Base-by-base conservation (phyloP, 78 protist genomes). In the Goniomonas avonlea region DNA sequence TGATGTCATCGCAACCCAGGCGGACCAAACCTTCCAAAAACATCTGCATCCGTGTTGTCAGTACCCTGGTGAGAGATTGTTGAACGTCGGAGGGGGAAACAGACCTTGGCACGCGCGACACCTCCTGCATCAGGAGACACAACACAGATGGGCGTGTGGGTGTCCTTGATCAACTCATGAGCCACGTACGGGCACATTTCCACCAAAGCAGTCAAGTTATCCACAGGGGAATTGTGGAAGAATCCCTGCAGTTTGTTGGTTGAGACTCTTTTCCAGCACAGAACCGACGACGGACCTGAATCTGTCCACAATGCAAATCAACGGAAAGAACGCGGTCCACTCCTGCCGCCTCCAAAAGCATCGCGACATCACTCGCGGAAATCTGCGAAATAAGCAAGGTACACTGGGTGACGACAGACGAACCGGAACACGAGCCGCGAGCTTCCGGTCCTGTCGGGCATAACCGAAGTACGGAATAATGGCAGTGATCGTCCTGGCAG, bases 231-330 rank as follows among this genome's bases (percentile, higher is more conserved):
- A 5, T 63, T 17, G 41, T 39, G 41, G 45, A 63, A 63, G 43
- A 63, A 63, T 2, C 71, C 71, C 71, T 63, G 71, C 7, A 23
- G 66, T 25, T 25, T 17, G 63, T 56, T 25, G n/a, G 35, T 56
- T 8, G n/a, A 5, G 27, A 5, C 63, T 56, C 27, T 17, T 25
- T 25, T 56, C 27, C 63, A 56, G n/a, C n/a, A n/a, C n/a, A n/a
- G n/a, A n/a, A n/a, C n/a, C n/a, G n/a, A n/a, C n/a, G n/a, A 17
- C 31, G 34, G 40, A 59, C 95, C 61, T 91, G 95, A 31, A 91
- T 88, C 56, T 86, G 90, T 21, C 68, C 68, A 32, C 86, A 78
- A 48, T 91, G 95, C 38, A 91, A 53, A 37, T 91, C 95, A 73
- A 85, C 0, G 0, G 88, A 40, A 29, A 91, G 3, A 1, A 91